Percentiles rank a stretch among this genome's conserved stretches.
phyloP scores from a whole-genome alignment of 1,284 basidiomycete species.

The Amylostereum areolatum region DNA sequence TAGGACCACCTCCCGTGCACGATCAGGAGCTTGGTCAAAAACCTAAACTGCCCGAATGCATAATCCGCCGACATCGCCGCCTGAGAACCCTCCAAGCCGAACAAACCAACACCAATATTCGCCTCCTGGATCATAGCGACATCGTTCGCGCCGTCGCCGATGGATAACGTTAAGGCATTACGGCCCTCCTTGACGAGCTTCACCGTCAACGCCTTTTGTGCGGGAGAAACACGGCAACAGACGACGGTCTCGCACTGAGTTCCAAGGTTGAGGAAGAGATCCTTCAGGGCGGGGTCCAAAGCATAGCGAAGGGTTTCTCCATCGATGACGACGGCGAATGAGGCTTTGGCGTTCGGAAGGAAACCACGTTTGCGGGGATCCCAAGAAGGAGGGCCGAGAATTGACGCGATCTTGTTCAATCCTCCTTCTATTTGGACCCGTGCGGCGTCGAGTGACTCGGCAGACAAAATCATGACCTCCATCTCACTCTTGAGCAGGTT shows the following conservation, averaged over 20 bases:
- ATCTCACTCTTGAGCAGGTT: constrained; percentile 88
- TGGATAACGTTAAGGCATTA: constrained; percentile 93
- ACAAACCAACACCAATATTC: constrained; percentile 91
- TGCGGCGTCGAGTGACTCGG: constrained; percentile 71
- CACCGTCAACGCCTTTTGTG: constrained; percentile 94
- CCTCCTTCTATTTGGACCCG: constrained; percentile 89
- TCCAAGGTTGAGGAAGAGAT: constrained; percentile 85
- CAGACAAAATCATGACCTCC: constrained; percentile 96
- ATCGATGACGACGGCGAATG: constrained; percentile 94
- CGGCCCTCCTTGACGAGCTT: constrained; percentile 94
- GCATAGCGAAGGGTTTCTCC: constrained; percentile 90
- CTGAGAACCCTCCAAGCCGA: constrained; percentile 94
- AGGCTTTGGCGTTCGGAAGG: constrained; percentile 57
- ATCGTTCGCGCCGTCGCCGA: constrained; percentile 95
- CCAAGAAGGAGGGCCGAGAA: constrained; percentile 59
- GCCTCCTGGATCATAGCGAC: constrained; percentile 99
- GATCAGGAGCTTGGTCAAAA: constrained; percentile 85
- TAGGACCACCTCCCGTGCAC: constrained; percentile 98
- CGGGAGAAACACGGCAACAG: constrained; percentile 94
- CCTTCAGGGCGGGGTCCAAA: constrained; percentile 72
- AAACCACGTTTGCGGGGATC: constrained; percentile 59
- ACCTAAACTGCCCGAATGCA: constrained; percentile 96
- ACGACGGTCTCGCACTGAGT: constrained; percentile 97
- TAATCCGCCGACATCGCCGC: constrained; percentile 99
- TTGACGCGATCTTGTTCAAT: constrained; percentile 89